Evolutionary conservation across 139 green algal genomes (phyloP), one percentile per base, ranked within the genome.

Genomic region (Volvox reticuliferus): DNA sequence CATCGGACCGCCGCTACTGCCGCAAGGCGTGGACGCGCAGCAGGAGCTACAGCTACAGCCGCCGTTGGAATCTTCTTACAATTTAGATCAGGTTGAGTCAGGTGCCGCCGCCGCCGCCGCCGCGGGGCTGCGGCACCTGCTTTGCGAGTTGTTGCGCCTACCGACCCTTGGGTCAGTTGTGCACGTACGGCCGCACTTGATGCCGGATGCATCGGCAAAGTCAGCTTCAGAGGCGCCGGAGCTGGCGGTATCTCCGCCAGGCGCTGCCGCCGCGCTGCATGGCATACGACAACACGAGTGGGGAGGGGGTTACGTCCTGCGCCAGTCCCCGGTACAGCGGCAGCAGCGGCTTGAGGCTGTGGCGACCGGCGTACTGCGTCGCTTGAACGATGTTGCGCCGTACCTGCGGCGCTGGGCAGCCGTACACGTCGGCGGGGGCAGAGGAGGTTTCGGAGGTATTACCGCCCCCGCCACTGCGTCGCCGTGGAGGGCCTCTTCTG

Each of bases 341-440:
- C 18, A 81, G 33, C 30, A 55, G 28, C 55, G 37, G 44, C 50
- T 75, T 55, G 50, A n/a, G 50, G 80, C 28, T 1, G 80, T 3
- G 9, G 37, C 50, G 80, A 16, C 2, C 0, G 55, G 0, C 12
- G 67, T 88, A 36, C 36, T 88, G 67, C 12, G 61, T 16, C 83
- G 83, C 16, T 63, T 88, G 17, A 88, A 88, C 24, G 35, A 88
- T 20, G 35, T 88, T 16, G 67, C 35, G 67, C 83, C 83, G 35
- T 62, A 65, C 19, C 33, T 88, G 13, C 14, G 18, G 12, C 83
- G 83, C 12, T 88, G 83, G 83, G 67, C 67, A 17, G 35, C 36
- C 17, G 67, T 35, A 30, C 19, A 68, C 67, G 79, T 28, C 50
- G 44, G 55, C 79, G 26, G 79, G 50, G 50, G 50, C 26, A 16